phyloP scores from a whole-genome alignment of 148 eudicot genomes.

The Cornus suecica region DNA sequence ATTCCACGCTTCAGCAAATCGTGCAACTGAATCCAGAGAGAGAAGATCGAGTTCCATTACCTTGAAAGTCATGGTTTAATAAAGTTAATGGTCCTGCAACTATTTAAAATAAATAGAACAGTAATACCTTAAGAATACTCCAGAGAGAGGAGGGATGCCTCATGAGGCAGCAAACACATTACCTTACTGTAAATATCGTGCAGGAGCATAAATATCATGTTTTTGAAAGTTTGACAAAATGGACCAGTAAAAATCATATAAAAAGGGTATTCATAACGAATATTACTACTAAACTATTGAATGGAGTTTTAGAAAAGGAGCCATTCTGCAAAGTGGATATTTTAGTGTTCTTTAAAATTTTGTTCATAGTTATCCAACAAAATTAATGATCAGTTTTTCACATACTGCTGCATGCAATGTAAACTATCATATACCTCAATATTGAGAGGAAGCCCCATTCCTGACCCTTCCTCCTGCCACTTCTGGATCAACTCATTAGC shows the following conservation, averaged over 20 bases:
- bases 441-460: conserved; percentile 85
- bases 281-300: neutral
- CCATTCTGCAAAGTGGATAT: neutral
- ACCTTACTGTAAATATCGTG: neutral
- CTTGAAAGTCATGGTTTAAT: conserved; percentile 33
- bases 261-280: neutral
- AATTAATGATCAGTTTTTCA: neutral
- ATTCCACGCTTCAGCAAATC: conserved; percentile 92
- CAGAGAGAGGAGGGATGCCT: neutral
- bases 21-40: conserved; percentile 79
- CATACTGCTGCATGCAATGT: neutral
- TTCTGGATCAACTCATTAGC: conserved; percentile 70
- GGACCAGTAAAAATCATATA: neutral
- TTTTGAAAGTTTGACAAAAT: neutral
- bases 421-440: conserved; percentile 59
- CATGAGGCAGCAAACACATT: neutral
- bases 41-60: conserved; percentile 92
- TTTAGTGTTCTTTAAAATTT: neutral
- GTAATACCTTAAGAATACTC: neutral
- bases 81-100: conserved; percentile 9
- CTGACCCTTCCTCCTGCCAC: conserved; percentile 91
- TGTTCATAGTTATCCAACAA: neutral
- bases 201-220: neutral
- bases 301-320: neutral
- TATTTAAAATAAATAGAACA: neutral